phyloP scores from a whole-genome alignment of 169 alveolate genomes.

The Neospora caninum region DNA sequence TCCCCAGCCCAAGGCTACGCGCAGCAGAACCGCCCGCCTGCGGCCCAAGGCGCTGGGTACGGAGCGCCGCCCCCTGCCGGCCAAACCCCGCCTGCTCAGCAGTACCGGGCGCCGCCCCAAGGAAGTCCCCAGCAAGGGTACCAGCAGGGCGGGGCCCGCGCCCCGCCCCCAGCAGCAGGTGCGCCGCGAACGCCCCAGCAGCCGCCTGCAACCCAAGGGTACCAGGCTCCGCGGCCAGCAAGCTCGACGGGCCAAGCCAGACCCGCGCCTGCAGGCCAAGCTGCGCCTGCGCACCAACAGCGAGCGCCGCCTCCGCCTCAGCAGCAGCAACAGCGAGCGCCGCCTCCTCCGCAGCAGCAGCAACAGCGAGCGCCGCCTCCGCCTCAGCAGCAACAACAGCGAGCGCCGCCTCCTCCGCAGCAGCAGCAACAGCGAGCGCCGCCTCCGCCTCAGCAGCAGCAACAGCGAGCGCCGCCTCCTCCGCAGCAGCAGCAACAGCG shows the following conservation, averaged over 20 bases:
- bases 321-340: slow-evolving; percentile 20
- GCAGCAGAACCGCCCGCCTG: background rate
- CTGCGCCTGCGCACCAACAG: background rate
- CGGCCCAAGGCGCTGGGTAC: background rate
- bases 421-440: slow-evolving; percentile 19
- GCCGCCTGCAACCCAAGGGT: background rate
- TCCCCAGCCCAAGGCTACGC: background rate
- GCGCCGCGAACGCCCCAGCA: background rate
- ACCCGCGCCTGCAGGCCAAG: background rate
- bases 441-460: background rate
- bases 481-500: slow-evolving; percentile 5
- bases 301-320: background rate
- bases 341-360: background rate
- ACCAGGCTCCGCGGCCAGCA: background rate
- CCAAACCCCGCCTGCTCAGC: background rate
- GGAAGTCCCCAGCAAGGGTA: background rate
- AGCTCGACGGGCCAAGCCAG: background rate
- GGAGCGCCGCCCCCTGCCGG: background rate
- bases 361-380: background rate
- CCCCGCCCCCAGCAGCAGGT: background rate
- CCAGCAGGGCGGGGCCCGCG: slow-evolving; percentile 11
- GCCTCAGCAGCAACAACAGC: slow-evolving; percentile 1
- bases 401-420: background rate
- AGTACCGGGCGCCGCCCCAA: background rate
- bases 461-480: background rate